Evolutionary conservation across 2,329 filamentous ascomycete genomes (phyloP).

Genomic region (Escovopsis sp.): DNA sequence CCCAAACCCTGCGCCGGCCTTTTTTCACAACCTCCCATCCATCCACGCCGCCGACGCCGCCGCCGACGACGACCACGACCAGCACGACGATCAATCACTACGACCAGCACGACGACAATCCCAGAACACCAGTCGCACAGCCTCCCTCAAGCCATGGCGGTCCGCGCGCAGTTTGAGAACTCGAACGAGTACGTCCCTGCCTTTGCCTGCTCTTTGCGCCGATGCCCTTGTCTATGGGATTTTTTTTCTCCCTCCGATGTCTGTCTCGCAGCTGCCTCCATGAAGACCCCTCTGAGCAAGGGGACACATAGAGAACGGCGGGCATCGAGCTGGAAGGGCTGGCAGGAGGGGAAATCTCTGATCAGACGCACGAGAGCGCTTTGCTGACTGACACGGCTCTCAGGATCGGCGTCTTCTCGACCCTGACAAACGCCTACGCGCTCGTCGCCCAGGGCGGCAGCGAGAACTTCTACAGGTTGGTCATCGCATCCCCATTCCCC

Average conservation of each 20-base stretch:
- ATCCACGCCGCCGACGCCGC: too few relatives aligned
- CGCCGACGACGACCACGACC: too few relatives aligned
- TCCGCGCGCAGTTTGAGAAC: constrained; percentile 70
- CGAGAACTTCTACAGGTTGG: constrained; percentile 87
- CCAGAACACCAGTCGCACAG: neutral
- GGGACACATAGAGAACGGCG: too few relatives aligned
- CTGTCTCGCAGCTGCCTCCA: too few relatives aligned
- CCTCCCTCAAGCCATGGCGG: constrained; percentile 36
- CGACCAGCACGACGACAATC: neutral
- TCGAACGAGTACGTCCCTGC: constrained; percentile 64
- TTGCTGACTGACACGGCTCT: constrained; percentile 4
- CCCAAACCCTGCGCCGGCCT: too few relatives aligned
- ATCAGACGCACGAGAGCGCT: neutral
- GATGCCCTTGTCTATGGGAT: neutral
- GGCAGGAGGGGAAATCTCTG: too few relatives aligned
- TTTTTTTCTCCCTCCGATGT: too few relatives aligned
- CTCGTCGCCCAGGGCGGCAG: constrained; percentile 87
- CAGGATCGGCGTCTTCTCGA: constrained; percentile 92
- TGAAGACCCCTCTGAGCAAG: too few relatives aligned
- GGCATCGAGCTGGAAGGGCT: too few relatives aligned
- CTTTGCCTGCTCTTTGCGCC: neutral
- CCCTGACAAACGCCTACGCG: constrained; percentile 93
- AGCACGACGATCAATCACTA: neutral
- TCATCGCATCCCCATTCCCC: too few relatives aligned
- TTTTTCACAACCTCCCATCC: too few relatives aligned